Conservation (phyloP, 345 rosid genomes). For the Raphanus raphanistrum region DNA sequence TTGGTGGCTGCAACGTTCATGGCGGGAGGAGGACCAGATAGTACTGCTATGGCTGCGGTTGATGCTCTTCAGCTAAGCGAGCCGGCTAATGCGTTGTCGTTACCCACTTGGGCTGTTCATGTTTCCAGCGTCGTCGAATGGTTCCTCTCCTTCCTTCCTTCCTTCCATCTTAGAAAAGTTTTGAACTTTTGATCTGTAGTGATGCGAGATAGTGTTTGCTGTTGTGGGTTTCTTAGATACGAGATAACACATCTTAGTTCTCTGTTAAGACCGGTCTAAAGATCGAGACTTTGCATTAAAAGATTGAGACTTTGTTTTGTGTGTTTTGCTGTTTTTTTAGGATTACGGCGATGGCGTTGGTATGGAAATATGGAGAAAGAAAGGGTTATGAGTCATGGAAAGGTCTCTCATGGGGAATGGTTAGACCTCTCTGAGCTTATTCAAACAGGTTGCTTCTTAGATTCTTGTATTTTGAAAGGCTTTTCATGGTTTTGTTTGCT, state of each 20-base stretch:
- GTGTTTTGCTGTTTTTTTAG: constrained; percentile 38
- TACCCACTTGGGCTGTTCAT: constrained; percentile 94
- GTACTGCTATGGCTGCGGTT: constrained; percentile 45
- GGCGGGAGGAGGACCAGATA: constrained; percentile 36
- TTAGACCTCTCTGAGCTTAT: constrained; percentile 39
- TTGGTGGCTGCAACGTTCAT: constrained; percentile 45
- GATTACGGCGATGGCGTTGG: constrained; percentile 90
- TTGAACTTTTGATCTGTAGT: constrained; percentile 5
- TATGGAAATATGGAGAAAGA: constrained; percentile 93
- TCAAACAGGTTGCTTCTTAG: neutral
- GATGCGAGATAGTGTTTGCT: neutral
- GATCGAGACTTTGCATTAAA: constrained; percentile 3
- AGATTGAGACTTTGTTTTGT: constrained; percentile 14
- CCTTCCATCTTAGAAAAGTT: neutral
- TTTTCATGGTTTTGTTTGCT: neutral
- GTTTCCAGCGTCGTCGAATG: constrained; percentile 93
- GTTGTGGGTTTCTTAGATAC: neutral
- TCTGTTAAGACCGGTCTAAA: neutral
- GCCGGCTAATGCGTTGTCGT: constrained; percentile 82
- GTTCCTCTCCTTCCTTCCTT: constrained; percentile 33
- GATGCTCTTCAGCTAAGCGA: constrained; percentile 58
- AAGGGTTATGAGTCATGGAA: constrained; percentile 89
- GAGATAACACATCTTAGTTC: neutral
- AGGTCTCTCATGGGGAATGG: constrained; percentile 98
- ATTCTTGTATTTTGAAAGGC: neutral